phyloP scores from a whole-genome alignment of 176 grass and related monocot species.

The Triticum timopheevii region DNA sequence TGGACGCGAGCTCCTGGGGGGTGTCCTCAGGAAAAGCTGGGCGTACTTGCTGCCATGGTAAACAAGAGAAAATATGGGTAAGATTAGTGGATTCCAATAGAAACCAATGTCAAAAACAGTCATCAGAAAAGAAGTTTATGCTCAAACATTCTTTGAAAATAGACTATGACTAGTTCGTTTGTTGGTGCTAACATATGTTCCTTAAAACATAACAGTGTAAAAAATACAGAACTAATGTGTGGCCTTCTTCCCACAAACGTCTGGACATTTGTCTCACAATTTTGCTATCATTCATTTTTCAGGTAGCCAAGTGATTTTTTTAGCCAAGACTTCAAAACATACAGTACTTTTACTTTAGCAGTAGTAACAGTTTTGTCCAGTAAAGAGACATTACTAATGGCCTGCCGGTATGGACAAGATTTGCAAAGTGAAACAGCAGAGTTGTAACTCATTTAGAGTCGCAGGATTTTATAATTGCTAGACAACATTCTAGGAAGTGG shows the following conservation, averaged over 20 bases:
- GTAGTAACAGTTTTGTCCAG: conserved; percentile 10
- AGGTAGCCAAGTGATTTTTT: not conserved
- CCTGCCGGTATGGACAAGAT: not conserved
- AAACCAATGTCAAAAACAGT: not conserved
- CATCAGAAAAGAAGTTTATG: not conserved
- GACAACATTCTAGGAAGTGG: not conserved
- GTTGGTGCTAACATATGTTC: not conserved
- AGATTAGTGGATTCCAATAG: not conserved
- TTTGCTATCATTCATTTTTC: not conserved
- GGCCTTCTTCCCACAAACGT: not conserved
- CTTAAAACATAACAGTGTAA: not conserved
- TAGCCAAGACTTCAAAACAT: not conserved
- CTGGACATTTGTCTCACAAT: conserved; percentile 2
- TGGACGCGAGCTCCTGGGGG: conserved; percentile 73
- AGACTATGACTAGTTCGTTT: not conserved
- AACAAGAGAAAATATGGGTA: not conserved
- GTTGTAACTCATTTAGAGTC: not conserved
- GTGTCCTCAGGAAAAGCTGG: conserved; percentile 71
- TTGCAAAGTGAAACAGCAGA: not conserved
- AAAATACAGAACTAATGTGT: not conserved
- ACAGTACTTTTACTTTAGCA: not conserved
- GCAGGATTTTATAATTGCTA: not conserved
- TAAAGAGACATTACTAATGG: conserved; percentile 27
- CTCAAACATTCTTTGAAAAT: not conserved
- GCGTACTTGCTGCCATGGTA: conserved; percentile 70